Conservation (phyloP, 345 rosid genomes). For the Euphorbia pulcherrima region DNA sequence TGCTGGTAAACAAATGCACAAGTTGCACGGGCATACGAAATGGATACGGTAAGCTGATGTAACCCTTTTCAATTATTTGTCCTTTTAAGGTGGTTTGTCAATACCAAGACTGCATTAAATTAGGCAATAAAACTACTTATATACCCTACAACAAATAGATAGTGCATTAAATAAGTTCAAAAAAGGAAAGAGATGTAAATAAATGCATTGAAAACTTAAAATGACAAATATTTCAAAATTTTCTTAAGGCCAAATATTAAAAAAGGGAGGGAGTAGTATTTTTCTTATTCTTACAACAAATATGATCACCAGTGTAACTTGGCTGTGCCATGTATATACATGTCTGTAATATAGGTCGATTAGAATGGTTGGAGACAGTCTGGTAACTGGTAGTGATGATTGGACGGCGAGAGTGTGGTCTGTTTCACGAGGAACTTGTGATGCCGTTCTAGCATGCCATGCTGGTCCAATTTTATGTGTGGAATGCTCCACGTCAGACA, state of each 20-base stretch:
- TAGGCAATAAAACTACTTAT: too few species aligned
- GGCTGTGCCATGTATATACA: conserved; percentile 1
- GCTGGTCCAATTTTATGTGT: conserved; percentile 86
- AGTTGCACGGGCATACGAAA: conserved; percentile 84
- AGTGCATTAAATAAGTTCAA: too few species aligned
- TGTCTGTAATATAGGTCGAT: conserved; percentile 61
- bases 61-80: too few species aligned
- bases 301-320: conserved; percentile 12
- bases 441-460: conserved; percentile 93
- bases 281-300: conserved; percentile 14
- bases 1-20: conserved; percentile 97
- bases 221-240: too few species aligned
- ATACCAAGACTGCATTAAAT: too few species aligned
- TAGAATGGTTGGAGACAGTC: conserved; percentile 92
- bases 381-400: conserved; percentile 96
- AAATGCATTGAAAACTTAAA: too few species aligned
- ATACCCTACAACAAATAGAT: too few species aligned
- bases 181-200: too few species aligned
- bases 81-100: too few species aligned
- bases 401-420: conserved; percentile 99
- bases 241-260: too few species aligned
- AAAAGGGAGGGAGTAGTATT: too few species aligned
- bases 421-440: conserved; percentile 82
- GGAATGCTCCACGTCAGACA: conserved; percentile 73
- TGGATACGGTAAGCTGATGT: conserved; percentile 82